Conservation (phyloP, 176 grass and related monocot genomes). For the Eleusine coracana region DNA sequence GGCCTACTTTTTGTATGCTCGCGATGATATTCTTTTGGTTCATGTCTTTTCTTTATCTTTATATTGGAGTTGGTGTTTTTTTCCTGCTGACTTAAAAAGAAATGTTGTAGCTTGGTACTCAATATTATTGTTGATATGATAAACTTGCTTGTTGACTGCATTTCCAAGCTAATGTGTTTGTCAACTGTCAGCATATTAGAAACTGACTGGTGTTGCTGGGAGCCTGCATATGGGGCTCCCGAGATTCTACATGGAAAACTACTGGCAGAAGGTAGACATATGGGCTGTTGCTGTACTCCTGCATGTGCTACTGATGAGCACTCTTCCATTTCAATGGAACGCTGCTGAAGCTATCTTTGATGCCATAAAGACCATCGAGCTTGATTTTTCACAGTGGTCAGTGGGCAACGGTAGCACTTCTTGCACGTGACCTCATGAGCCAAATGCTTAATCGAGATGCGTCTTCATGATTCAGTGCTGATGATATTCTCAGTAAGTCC, state of each 20-base stretch:
- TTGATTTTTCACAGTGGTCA: slow-evolving; percentile 50
- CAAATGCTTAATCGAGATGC: slow-evolving; percentile 64
- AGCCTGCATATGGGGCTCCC: slow-evolving; percentile 90
- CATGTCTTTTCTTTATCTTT: not conserved
- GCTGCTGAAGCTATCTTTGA: slow-evolving; percentile 61
- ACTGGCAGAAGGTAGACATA: slow-evolving; percentile 66
- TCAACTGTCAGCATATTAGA: slow-evolving; percentile 62
- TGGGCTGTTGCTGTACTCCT: slow-evolving; percentile 68
- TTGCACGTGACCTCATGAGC: slow-evolving; percentile 61
- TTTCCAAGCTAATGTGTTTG: slow-evolving; percentile 31
- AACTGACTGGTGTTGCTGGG: slow-evolving; percentile 73
- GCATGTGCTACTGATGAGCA: slow-evolving; percentile 59
- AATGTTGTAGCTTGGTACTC: not conserved
- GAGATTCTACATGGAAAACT: slow-evolving; percentile 65
- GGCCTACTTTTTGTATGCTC: not conserved
- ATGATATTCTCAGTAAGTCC: slow-evolving; percentile 57
- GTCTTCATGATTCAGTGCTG: slow-evolving; percentile 44
- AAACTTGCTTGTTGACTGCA: not conserved
- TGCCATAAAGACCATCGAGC: slow-evolving; percentile 53
- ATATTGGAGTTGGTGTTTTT: not conserved
- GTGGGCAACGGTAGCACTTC: slow-evolving; percentile 48
- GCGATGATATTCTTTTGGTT: not conserved
- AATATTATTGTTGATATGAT: not conserved
- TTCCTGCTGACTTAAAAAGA: not conserved
- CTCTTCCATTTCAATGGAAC: slow-evolving; percentile 62